A percentile compares a stretch with the other conserved stretches of the same genome.
These are phyloP conservation scores for Gnaphalium uliginosum DNA, from an alignment of 129 eudicot species.

Conservation along the genomic window DNA sequence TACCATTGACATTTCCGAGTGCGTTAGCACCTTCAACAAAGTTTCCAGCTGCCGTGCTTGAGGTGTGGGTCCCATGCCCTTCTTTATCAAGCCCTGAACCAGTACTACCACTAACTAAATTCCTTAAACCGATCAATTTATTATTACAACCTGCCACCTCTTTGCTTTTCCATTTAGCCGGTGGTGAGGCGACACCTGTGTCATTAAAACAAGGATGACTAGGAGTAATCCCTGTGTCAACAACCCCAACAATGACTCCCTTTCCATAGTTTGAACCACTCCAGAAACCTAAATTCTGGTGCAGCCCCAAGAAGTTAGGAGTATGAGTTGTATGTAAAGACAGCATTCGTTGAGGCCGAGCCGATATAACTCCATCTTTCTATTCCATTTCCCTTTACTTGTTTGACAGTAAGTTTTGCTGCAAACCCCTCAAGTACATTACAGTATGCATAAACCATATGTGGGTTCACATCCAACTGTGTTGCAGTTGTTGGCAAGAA, in stretches of 20 bases:
- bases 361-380: slow-evolving; percentile 41
- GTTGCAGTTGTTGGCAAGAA: slow-evolving; percentile 31
- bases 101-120: slow-evolving; percentile 1
- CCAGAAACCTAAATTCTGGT: slow-evolving; percentile 38
- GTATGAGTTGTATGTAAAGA: slow-evolving; percentile 51
- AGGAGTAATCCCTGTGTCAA: slow-evolving; percentile 40
- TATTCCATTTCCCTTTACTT: slow-evolving; percentile 36
- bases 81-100: slow-evolving; percentile 33
- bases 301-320: slow-evolving; percentile 46
- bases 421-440: slow-evolving; percentile 46
- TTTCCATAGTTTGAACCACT: slow-evolving; percentile 43
- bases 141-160: slow-evolving; percentile 39
- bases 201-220: slow-evolving; percentile 43
- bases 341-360: slow-evolving; percentile 30
- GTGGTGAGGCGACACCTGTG: slow-evolving; percentile 42
- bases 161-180: slow-evolving; percentile 46
- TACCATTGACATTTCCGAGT: slow-evolving; percentile 44
- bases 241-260: slow-evolving; percentile 38
- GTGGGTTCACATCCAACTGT: slow-evolving; percentile 17
- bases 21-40: slow-evolving; percentile 46
- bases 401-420: slow-evolving; percentile 31
- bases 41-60: slow-evolving; percentile 53
- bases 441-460: slow-evolving; percentile 31
- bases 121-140: slow-evolving; percentile 38
- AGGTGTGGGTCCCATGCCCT: slow-evolving; percentile 53